Conservation (phyloP, 352 stramenopile species). For the Phytophthora kernoviae region DNA sequence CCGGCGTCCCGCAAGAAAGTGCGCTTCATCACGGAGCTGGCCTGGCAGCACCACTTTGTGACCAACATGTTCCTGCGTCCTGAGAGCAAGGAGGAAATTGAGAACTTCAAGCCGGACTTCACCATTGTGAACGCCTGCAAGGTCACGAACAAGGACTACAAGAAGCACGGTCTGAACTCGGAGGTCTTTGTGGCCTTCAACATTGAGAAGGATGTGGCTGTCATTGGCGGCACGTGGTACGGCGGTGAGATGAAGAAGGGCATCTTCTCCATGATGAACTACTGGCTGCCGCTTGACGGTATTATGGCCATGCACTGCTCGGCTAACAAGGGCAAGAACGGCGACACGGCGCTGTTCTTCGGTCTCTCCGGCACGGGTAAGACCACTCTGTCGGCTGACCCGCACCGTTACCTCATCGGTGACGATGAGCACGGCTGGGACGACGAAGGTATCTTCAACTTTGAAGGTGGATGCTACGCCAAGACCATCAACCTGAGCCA, state of each 20-base stretch:
- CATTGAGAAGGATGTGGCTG: constrained; percentile 94
- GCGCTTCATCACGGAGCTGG: constrained; percentile 97
- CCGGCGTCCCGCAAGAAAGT: constrained; percentile 94
- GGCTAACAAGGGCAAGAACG: constrained; percentile 97
- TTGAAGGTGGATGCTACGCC: constrained; percentile 99
- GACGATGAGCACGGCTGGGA: constrained; percentile 97
- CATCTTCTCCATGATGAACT: constrained; percentile 99
- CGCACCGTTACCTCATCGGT: constrained; percentile 80
- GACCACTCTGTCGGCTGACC: constrained; percentile 92
- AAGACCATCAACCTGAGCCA: constrained; percentile 98
- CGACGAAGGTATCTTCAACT: constrained; percentile 98
- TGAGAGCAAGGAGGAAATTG: constrained; percentile 83
- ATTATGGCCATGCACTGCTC: constrained; percentile 99
- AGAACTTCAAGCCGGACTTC: constrained; percentile 96
- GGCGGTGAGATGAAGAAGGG: constrained; percentile 99
- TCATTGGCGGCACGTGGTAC: constrained; percentile 97
- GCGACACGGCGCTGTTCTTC: constrained; percentile 98
- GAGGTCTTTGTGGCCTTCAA: constrained; percentile 98
- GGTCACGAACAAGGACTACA: constrained; percentile 94
- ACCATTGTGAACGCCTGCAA: constrained; percentile 98
- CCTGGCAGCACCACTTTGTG: constrained; percentile 98
- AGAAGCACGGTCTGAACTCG: constrained; percentile 94
- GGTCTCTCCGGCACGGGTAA: constrained; percentile 92
- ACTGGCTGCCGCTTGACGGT: constrained; percentile 94
- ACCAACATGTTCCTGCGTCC: constrained; percentile 97